Base-by-base conservation (phyloP, 352 stramenopile species). In the Pythium rhizo-oryzae region DNA sequence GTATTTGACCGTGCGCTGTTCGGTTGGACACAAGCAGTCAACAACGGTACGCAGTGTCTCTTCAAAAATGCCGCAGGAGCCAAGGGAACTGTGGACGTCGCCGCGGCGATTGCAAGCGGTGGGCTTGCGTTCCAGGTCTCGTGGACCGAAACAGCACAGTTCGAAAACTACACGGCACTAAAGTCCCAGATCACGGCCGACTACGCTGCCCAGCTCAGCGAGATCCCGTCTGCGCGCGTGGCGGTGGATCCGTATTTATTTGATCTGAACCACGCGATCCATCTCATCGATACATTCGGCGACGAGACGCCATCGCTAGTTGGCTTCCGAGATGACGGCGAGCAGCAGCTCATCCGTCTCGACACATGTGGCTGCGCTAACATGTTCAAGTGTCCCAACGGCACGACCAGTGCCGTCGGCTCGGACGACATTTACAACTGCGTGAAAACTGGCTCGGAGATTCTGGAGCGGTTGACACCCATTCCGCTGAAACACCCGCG, bases 381-480 rank as follows among this genome's bases (percentile, higher is more conserved):
- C 37, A 76, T 98, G 54, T 79, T 98, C 54, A 92, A 96, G 60
- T 99, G 97, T 69, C 97, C 96, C 5, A 98, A 99, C 67, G 96
- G 92, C 49, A 99, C 97, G 5, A 86, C 69, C 4, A 91, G 84
- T 0, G 53, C 65, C 8, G 59, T 77, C 33, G 89, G 91, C 1
- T 85, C 89, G 8, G 81, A 84, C 30, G 75, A 82, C 49, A 90
- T 98, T 18, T 87, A 87, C 62, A 75, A 97, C 62, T 99, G 96
- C 72, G 71, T 91, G 18, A 93, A 97, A 57, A 93, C 87, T 4
- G 88, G 91, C 8, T 79, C 93, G 28, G 91, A 98, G 70, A 84
- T 99, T 11, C 74, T 99, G 1, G 67, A 87, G 65, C 89, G 97
- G 1, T 71, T 98, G 9, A 89, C 84, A 37, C 81, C 96, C 8